These are phyloP conservation scores for Dothiorella sarmentorum DNA, from an alignment of 2,329 filamentous ascomycete species.

Conservation along the genomic window DNA sequence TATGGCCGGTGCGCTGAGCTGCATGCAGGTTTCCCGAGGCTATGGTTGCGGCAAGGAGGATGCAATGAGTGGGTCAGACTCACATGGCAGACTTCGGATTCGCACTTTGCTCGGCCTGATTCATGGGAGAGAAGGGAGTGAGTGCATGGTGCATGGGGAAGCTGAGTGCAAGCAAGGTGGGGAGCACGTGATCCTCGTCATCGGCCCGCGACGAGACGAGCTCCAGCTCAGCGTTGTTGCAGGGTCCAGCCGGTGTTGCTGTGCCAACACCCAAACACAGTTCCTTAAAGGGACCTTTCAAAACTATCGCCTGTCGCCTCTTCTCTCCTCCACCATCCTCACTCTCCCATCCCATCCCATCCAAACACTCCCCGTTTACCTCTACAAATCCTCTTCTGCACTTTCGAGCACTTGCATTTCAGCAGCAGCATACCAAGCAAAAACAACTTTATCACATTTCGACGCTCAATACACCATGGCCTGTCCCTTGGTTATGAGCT, in stretches of 20 bases:
- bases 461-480: constrained; percentile 14
- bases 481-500: constrained; percentile 18
- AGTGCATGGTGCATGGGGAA: too few relatives aligned
- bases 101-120: not conserved
- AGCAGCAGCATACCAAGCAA: not conserved
- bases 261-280: constrained; percentile 16
- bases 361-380: not conserved
- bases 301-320: not conserved
- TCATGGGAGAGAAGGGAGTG: too few relatives aligned
- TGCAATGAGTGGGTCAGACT: not conserved
- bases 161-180: too few relatives aligned
- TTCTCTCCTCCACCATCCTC: not conserved
- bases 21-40: not conserved
- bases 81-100: not conserved
- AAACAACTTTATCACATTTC: not conserved
- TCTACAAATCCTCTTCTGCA: constrained; percentile 2
- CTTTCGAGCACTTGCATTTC: not conserved
- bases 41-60: not conserved
- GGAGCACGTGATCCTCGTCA: not conserved
- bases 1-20: not conserved
- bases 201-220: not conserved
- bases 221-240: not conserved
- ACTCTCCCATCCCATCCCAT: not conserved
- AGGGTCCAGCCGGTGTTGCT: constrained; percentile 1
- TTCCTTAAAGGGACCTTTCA: constrained; percentile 16